Percentiles rank a stretch among this genome's conserved stretches.
These are phyloP conservation scores for Coemansia sp. DNA, from an alignment of 371 early-diverging fungal species.

Conservation along the genomic window DNA sequence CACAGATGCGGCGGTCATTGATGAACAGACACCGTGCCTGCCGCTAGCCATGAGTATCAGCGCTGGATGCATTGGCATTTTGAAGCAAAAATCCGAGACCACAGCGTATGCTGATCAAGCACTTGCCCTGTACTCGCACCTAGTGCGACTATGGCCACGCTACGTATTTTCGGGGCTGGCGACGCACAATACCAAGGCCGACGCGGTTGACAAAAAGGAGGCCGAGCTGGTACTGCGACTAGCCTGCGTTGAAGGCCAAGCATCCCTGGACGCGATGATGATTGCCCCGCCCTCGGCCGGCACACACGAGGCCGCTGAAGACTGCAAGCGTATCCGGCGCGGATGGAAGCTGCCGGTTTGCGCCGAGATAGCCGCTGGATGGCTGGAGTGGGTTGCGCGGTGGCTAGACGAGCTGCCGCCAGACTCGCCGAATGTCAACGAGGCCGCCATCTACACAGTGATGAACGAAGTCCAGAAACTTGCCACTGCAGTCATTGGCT, in stretches of 20 bases:
- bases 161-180: conserved; percentile 11
- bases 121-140: conserved; percentile 34
- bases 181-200: not conserved
- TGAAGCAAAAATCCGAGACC: conserved; percentile 29
- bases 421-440: conserved; percentile 1
- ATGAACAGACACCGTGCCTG: not conserved
- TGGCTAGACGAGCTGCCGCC: conserved; percentile 36
- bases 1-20: not conserved
- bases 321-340: conserved; percentile 12
- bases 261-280: conserved; percentile 40
- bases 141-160: conserved; percentile 35
- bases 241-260: conserved; percentile 37
- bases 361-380: conserved; percentile 27
- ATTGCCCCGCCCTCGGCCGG: conserved; percentile 17
- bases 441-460: conserved; percentile 16
- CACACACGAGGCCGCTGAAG: not conserved
- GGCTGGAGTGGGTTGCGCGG: conserved; percentile 39
- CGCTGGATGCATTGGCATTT: conserved; percentile 24
- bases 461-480: conserved; percentile 34
- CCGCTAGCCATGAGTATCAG: conserved; percentile 7
- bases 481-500: conserved; percentile 17
- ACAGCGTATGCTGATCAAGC: conserved; percentile 29
- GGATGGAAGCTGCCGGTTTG: conserved; percentile 45
- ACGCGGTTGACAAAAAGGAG: not conserved
- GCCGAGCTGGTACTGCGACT: conserved; percentile 29